Base-by-base conservation (phyloP, 1,139 yeast genomes). In the Yamadazyma conglobata region DNA sequence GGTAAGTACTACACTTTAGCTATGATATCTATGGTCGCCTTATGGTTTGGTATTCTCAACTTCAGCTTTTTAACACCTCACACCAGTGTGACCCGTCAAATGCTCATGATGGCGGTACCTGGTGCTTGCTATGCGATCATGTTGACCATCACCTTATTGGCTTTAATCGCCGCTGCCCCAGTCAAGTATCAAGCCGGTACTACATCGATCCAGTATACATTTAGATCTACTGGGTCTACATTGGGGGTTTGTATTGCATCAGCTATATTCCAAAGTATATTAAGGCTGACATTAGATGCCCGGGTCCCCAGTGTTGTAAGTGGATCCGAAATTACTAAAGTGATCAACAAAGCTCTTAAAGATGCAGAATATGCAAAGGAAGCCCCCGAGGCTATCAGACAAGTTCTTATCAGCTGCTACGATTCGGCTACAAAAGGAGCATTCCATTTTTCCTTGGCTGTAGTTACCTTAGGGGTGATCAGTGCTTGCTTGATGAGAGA, bases 131-230 rank as follows among this genome's bases (percentile, higher is more conserved):
- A 71, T 38, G 66, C 87, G 2, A 64, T 72, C 12, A 64, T 81
- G 53, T 68, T 82, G 41, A 82, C 89, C 0, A 72, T 81, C 10
- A 77, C 88, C 0, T 60, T 82, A 30, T 56, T 81, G 27, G 79
- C 88, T 1, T 65, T 82, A 57, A 79, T 82, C 36, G 78, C 87
- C 0, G 70, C 77, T 2, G 77, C 70, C 7, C 83, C 84, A 3
- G 62, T 58, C 23, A 72, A 75, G 39, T 70, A 64, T 42, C 89
- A 81, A 52, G 89, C 89, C 4, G 73, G 82, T 6, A 74, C 85
- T 0, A 82, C 91, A 1, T 79, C 87, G 1, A 80, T 82, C 37
- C 86, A 81, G 44, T 82, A 82, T 51, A 78, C 85, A 4, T 81
- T 79, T 58, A 64, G 89, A 44, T 78, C 88, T 3, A 75, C 83